Percentiles rank a stretch among this genome's conserved stretches.
Evolutionary conservation across 2,329 filamentous ascomycete genomes (phyloP).

Genomic region (Chalaropsis thielavioides): DNA sequence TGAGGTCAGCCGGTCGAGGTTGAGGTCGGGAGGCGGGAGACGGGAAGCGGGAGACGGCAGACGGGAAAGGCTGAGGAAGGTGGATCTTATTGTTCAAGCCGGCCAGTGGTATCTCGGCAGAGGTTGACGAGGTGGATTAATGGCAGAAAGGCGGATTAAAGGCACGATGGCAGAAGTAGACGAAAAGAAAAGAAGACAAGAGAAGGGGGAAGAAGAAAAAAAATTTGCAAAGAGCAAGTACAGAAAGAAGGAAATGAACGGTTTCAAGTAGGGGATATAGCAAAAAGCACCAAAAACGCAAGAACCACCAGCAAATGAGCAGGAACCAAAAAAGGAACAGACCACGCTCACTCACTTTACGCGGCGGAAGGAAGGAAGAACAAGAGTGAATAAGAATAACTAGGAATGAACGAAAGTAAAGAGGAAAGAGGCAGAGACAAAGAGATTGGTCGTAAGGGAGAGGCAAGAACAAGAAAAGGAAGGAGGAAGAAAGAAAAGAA

Average conservation of each 20-base stretch:
- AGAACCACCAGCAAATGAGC: background rate
- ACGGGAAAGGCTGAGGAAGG: background rate
- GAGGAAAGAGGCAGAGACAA: background rate
- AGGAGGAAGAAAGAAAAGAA: background rate
- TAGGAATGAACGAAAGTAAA: background rate
- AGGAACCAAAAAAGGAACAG: background rate
- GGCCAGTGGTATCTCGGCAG: too few species aligned
- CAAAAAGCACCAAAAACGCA: slow-evolving; percentile 1
- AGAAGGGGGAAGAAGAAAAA: background rate
- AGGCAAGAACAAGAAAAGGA: background rate
- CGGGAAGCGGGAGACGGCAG: background rate
- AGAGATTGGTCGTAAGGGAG: background rate
- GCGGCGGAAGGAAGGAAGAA: slow-evolving; percentile 9
- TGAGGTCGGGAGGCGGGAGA: background rate
- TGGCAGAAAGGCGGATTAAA: background rate
- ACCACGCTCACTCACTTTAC: slow-evolving; percentile 17
- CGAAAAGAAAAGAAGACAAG: background rate
- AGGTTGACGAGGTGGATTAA: too few species aligned
- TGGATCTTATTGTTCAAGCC: too few species aligned
- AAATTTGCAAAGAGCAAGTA: background rate
- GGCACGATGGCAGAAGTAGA: background rate
- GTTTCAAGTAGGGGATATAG: background rate
- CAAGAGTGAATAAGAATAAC: background rate
- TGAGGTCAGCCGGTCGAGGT: background rate
- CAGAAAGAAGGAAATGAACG: background rate